phyloP scores from a whole-genome alignment of 176 grass and related monocot species.

The Bothriochloa decipiens region DNA sequence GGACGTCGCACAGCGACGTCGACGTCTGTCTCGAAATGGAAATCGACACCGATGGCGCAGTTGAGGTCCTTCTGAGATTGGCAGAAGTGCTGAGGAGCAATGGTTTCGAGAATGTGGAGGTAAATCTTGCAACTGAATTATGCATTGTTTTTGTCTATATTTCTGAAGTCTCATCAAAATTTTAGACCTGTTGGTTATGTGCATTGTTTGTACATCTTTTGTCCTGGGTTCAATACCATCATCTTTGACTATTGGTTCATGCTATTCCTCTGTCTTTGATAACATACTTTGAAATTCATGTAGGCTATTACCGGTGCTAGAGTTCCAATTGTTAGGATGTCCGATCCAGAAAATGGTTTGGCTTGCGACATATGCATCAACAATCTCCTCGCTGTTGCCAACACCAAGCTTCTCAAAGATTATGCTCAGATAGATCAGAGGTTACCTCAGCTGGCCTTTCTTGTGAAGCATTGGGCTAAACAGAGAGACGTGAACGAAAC shows the following conservation, averaged over 20 bases:
- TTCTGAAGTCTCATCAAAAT: background rate
- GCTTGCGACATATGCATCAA: constrained; percentile 77
- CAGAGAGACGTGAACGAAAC: constrained; percentile 57
- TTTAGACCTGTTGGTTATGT: background rate
- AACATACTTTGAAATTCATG: constrained; percentile 16
- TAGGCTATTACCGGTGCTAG: constrained; percentile 63
- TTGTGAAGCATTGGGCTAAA: constrained; percentile 81
- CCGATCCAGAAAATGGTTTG: constrained; percentile 45
- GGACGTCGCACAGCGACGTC: constrained; percentile 47
- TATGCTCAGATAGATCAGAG: constrained; percentile 65
- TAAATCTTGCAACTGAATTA: constrained; percentile 30
- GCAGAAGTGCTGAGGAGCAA: constrained; percentile 42
- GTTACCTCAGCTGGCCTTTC: constrained; percentile 59
- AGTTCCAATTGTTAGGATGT: constrained; percentile 65
- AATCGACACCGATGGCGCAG: background rate
- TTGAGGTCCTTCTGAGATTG: constrained; percentile 45
- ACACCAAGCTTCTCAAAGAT: constrained; percentile 74
- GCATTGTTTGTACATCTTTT: background rate
- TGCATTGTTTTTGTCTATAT: background rate
- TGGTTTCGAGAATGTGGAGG: constrained; percentile 54
- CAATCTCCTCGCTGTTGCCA: constrained; percentile 62
- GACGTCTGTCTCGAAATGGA: constrained; percentile 66
- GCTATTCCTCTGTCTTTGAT: background rate
- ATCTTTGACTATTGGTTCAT: background rate
- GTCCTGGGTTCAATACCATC: too few species aligned